Evolutionary conservation across 768 basidiomycete species (phyloP).

Genomic region (Boletus rex-veris): DNA sequence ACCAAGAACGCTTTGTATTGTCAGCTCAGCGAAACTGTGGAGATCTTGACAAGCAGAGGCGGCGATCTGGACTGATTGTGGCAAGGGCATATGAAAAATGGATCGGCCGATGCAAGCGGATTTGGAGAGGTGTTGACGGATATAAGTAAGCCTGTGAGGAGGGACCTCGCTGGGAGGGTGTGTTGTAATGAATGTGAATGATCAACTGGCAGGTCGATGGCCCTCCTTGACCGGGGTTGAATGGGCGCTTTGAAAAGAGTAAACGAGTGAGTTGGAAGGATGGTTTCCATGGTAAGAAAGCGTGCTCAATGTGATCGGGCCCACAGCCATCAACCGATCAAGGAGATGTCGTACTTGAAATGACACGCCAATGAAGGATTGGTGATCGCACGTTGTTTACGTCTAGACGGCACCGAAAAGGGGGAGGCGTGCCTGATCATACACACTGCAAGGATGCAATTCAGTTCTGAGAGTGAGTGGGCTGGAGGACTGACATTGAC

Average conservation of each 20-base stretch:
- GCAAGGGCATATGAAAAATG: constrained; percentile 4
- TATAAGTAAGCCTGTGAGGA: constrained; percentile 1
- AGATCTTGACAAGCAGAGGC: constrained; percentile 1
- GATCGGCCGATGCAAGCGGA: constrained; percentile 16
- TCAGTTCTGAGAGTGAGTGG: no score
- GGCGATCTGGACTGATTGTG: constrained; percentile 11
- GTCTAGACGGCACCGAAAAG: constrained; percentile 34
- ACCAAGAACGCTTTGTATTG: not conserved
- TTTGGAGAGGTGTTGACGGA: constrained; percentile 20
- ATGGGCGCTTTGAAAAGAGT: constrained; percentile 8
- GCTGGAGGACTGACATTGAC: no score
- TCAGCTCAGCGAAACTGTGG: constrained; percentile 10
- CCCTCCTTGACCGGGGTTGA: not conserved
- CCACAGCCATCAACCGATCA: constrained; percentile 24
- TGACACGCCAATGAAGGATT: constrained; percentile 20
- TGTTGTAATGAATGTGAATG: constrained; percentile 5
- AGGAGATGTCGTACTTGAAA: constrained; percentile 25
- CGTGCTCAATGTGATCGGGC: constrained; percentile 14
- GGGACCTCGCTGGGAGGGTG: constrained; percentile 9
- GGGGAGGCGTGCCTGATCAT: constrained; percentile 30
- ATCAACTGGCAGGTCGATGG: not conserved
- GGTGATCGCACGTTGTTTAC: constrained; percentile 30
- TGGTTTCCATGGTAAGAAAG: constrained; percentile 31
- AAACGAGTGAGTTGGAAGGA: constrained; percentile 2
- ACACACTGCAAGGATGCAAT: no score